Conservation (phyloP, 192 early-diverging fungal species). For the Podila epigama region DNA sequence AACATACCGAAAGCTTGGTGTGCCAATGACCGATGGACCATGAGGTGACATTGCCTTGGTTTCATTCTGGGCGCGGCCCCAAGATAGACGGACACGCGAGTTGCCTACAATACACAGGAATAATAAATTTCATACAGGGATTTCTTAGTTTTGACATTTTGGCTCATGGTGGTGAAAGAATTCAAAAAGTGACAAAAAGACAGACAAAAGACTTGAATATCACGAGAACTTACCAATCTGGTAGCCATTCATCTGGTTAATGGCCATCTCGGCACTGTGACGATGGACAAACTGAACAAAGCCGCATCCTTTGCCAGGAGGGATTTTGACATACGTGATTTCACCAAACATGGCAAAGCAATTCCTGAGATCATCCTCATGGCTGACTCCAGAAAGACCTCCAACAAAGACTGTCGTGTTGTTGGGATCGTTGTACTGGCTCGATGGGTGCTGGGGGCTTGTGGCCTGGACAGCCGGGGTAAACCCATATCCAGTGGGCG, state of each 20-base stretch:
- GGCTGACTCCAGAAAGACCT: slow-evolving; percentile 81
- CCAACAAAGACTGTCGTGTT: slow-evolving; percentile 99
- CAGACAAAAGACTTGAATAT: too few species aligned
- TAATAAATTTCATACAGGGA: neutral
- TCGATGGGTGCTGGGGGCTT: slow-evolving; percentile 40
- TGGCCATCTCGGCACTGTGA: slow-evolving; percentile 87
- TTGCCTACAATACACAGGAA: slow-evolving; percentile 28
- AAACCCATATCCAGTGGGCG: slow-evolving; percentile 18
- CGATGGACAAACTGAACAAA: slow-evolving; percentile 93
- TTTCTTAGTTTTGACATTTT: neutral
- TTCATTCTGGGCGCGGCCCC: slow-evolving; percentile 66
- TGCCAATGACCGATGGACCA: slow-evolving; percentile 24
- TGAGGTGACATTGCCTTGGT: slow-evolving; percentile 47
- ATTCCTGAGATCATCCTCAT: slow-evolving; percentile 84
- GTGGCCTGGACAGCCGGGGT: slow-evolving; percentile 48
- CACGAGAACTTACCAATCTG: slow-evolving; percentile 75
- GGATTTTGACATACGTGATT: slow-evolving; percentile 94
- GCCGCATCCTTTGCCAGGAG: slow-evolving; percentile 93
- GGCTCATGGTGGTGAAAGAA: neutral
- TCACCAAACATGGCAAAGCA: slow-evolving; percentile 91
- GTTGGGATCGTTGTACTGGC: slow-evolving; percentile 75
- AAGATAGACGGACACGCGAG: slow-evolving; percentile 63
- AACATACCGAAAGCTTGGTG: slow-evolving; percentile 28
- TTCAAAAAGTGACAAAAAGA: neutral
- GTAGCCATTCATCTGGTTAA: slow-evolving; percentile 89